phyloP scores from a whole-genome alignment of 2,329 filamentous ascomycete species.

The Ciborinia camelliae region DNA sequence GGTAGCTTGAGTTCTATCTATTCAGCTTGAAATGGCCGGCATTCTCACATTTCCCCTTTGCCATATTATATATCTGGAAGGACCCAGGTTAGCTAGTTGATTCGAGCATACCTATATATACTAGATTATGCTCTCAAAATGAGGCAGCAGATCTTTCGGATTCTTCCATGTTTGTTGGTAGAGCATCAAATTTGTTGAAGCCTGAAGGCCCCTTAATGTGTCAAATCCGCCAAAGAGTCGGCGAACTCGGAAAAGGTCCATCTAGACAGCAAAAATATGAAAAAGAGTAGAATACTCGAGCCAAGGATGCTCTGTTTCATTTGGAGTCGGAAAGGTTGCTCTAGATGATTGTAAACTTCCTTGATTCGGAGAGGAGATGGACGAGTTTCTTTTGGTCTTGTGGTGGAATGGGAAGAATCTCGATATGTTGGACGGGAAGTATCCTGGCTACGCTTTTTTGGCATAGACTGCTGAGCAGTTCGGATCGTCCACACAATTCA shows the following conservation, averaged over 20 bases:
- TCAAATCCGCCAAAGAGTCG: neutral
- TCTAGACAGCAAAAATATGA: neutral
- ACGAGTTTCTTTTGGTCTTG: neutral
- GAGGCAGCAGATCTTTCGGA: neutral
- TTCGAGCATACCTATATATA: no score
- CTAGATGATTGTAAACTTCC: neutral
- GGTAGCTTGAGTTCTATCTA: no score
- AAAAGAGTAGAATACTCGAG: neutral
- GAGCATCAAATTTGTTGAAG: neutral
- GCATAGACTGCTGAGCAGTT: neutral
- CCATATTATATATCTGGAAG: no score
- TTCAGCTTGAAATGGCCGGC: neutral
- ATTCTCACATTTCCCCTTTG: no score
- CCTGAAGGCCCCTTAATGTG: neutral
- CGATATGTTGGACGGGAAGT: neutral
- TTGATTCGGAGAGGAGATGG: neutral
- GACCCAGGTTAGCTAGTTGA: no score
- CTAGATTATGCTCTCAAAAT: no score
- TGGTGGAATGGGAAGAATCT: neutral
- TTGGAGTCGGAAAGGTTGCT: neutral
- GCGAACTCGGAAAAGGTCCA: neutral
- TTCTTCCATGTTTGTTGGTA: neutral
- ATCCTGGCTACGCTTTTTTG: neutral
- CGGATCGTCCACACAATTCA: neutral
- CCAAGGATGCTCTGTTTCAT: neutral